Percentiles rank a stretch among this genome's conserved stretches.
These are phyloP conservation scores for Jamesozyma hellenica DNA, from an alignment of 805 yeast genomes.

Conservation along the genomic window DNA sequence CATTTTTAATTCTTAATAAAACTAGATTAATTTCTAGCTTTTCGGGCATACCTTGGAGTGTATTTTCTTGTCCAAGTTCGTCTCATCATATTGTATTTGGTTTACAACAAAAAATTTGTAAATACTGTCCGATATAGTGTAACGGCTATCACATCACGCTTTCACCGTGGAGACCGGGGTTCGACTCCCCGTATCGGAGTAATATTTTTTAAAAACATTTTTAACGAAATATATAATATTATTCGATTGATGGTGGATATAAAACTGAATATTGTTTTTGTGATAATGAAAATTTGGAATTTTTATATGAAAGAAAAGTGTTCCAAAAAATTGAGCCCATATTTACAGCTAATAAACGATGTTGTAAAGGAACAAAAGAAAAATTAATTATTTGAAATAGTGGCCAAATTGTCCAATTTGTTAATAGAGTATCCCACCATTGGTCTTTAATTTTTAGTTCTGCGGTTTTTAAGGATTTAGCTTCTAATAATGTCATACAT, in stretches of 20 bases:
- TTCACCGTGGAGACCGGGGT: conserved; percentile 13
- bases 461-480: conserved; percentile 34
- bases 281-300: conserved; percentile 30
- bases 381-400: conserved; percentile 72
- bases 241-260: conserved; percentile 35
- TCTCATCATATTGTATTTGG: too few relatives aligned
- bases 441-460: conserved; percentile 37
- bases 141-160: conserved; percentile 13
- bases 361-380: conserved; percentile 60
- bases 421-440: conserved; percentile 55
- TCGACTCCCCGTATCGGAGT: conserved; percentile 13
- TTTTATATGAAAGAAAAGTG: conserved; percentile 57
- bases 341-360: conserved; percentile 60
- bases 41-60: too few relatives aligned
- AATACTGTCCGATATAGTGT: conserved; percentile 9
- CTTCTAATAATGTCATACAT: conserved; percentile 59
- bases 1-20: too few relatives aligned
- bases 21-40: too few relatives aligned
- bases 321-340: conserved; percentile 75
- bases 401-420: conserved; percentile 91
- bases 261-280: conserved; percentile 23
- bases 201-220: not conserved
- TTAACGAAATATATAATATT: not conserved
- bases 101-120: too few relatives aligned
- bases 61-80: too few relatives aligned